Conservation (phyloP, 495 filamentous ascomycete genomes). For the Penicillium verhagenii region DNA sequence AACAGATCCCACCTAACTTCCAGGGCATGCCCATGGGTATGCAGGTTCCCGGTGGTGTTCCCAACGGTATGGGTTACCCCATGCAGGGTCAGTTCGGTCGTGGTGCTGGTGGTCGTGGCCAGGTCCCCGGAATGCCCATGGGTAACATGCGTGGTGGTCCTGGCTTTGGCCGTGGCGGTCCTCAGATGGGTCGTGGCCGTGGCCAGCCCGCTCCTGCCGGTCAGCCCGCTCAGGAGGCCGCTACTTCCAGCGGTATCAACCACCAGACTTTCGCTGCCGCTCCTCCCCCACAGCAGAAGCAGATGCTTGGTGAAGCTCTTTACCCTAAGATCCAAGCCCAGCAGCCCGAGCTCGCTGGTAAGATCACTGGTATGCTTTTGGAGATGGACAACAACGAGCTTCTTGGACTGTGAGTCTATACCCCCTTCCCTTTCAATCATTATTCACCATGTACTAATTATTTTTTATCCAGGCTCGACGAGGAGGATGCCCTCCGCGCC, state of each 20-base stretch:
- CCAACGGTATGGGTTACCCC: conserved; percentile 55
- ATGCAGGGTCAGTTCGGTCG: conserved; percentile 63
- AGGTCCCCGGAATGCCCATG: conserved; percentile 73
- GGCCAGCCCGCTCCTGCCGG: conserved; percentile 37
- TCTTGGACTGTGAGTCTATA: conserved; percentile 84
- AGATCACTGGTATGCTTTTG: conserved; percentile 99
- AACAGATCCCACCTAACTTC: conserved; percentile 81
- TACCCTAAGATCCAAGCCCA: conserved; percentile 96
- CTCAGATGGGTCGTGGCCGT: conserved; percentile 53
- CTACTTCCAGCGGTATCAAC: conserved; percentile 31
- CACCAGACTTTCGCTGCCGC: conserved; percentile 49
- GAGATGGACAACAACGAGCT: conserved; percentile 98
- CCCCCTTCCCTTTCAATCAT: neutral
- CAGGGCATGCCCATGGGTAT: conserved; percentile 76
- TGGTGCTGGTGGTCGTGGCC: conserved; percentile 72
- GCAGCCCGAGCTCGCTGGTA: conserved; percentile 93
- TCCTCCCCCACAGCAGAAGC: conserved; percentile 82
- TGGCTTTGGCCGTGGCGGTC: conserved; percentile 53
- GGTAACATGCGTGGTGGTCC: conserved; percentile 70
- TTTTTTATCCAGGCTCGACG: conserved; percentile 66
- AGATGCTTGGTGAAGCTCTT: conserved; percentile 93
- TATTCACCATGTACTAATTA: conserved; percentile 7
- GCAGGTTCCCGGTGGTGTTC: conserved; percentile 58
- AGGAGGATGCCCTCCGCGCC: conserved; percentile 81
- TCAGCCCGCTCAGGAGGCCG: conserved; percentile 32